A percentile compares a stretch with the other conserved stretches of the same genome.
phyloP scores from a whole-genome alignment of 345 rosid genomes.

The Reutealis trisperma region DNA sequence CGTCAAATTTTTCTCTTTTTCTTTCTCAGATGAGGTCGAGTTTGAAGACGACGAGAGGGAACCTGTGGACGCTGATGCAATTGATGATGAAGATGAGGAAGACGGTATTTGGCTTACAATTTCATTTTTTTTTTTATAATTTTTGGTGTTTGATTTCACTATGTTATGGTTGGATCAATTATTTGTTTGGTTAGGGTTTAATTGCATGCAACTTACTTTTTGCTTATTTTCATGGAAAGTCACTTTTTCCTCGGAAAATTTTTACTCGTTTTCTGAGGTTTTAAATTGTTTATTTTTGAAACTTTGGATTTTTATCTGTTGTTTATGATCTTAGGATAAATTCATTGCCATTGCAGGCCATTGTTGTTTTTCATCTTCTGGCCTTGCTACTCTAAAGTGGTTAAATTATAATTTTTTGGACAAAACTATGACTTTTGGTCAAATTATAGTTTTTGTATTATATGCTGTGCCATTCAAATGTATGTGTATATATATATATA shows the following conservation, averaged over 20 bases:
- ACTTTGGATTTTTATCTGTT: too few relatives aligned
- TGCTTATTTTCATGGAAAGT: neutral
- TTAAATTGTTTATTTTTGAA: too few relatives aligned
- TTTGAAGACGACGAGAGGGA: constrained; percentile 55
- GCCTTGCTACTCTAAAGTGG: neutral
- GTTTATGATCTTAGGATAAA: neutral
- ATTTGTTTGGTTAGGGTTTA: neutral
- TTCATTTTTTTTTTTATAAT: neutral
- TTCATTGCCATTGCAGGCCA: neutral
- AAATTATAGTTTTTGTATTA: neutral
- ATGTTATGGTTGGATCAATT: neutral
- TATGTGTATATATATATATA: too few relatives aligned
- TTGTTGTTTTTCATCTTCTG: neutral
- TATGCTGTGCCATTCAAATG: neutral
- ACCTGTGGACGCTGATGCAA: constrained; percentile 49
- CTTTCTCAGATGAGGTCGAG: constrained; percentile 61
- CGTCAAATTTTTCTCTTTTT: neutral
- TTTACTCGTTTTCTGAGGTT: too few relatives aligned
- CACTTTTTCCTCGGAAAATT: too few relatives aligned
- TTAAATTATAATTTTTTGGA: too few relatives aligned
- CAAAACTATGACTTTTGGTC: too few relatives aligned
- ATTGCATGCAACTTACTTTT: neutral
- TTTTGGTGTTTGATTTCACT: neutral
- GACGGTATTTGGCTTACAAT: constrained; percentile 45
- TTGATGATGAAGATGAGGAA: constrained; percentile 57